phyloP scores from a whole-genome alignment of 768 basidiomycete genomes.

The Pulveroboletus sp. region DNA sequence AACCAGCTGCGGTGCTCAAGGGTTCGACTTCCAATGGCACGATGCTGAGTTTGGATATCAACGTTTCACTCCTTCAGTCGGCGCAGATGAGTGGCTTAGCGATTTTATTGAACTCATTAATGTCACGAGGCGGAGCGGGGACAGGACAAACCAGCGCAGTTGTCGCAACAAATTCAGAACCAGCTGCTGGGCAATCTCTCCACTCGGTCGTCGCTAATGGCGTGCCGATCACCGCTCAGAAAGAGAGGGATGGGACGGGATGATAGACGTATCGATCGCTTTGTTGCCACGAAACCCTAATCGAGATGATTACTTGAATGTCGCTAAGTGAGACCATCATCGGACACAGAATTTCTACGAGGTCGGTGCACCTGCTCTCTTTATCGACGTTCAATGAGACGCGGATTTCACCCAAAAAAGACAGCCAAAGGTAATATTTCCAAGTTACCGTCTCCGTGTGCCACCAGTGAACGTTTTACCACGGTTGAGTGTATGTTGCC shows the following conservation, averaged over 20 bases:
- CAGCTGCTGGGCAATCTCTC: conserved; percentile 11
- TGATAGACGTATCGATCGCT: conserved; percentile 16
- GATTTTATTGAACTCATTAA: conserved; percentile 66
- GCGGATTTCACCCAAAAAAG: neutral
- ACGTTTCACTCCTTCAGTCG: conserved; percentile 67
- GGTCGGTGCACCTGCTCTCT: neutral
- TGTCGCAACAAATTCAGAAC: conserved; percentile 6
- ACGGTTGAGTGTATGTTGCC: too few relatives aligned
- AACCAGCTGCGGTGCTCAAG: conserved; percentile 74
- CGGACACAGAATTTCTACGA: neutral
- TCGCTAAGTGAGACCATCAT: neutral
- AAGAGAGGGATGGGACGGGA: conserved; percentile 20
- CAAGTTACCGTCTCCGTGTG: neutral
- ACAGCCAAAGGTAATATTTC: neutral
- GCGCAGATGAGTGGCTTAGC: conserved; percentile 78
- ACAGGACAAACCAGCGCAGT: conserved; percentile 20
- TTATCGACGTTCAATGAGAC: neutral
- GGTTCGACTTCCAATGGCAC: conserved; percentile 70
- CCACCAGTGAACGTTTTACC: too few relatives aligned
- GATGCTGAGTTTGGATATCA: conserved; percentile 75
- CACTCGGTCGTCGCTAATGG: conserved; percentile 7
- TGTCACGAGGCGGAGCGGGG: conserved; percentile 42
- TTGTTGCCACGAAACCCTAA: conserved; percentile 9
- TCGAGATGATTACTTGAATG: conserved; percentile 6
- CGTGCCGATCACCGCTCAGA: conserved; percentile 11